Conservation (phyloP, 2,329 filamentous ascomycete genomes). For the Lasiodiplodia sp. region DNA sequence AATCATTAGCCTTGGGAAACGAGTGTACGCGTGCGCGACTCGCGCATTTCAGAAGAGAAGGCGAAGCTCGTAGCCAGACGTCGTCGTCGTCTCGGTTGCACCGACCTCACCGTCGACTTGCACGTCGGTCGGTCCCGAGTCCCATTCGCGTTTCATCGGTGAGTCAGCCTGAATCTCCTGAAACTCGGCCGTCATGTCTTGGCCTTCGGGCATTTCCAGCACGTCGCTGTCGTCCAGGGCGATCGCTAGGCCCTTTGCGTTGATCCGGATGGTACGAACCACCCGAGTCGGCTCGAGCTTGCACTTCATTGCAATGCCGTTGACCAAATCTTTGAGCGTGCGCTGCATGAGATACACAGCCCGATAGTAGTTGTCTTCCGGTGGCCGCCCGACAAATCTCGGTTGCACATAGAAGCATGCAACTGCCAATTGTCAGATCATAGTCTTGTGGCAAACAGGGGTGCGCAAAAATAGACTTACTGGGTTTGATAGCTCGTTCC, state of each 20-base stretch:
- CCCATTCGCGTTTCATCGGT: constrained; percentile 61
- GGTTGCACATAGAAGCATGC: constrained; percentile 87
- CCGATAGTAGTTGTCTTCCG: constrained; percentile 72
- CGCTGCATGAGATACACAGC: constrained; percentile 86
- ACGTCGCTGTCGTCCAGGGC: constrained; percentile 92
- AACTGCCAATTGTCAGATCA: constrained; percentile 60
- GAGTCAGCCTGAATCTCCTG: constrained; percentile 65
- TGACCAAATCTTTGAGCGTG: constrained; percentile 76
- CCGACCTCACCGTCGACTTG: constrained; percentile 58
- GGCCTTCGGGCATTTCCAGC: constrained; percentile 82
- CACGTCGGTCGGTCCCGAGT: constrained; percentile 55
- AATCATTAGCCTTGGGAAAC: constrained; percentile 26
- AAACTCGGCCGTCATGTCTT: constrained; percentile 81
- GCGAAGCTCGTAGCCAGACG: constrained; percentile 57
- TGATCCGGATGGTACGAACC: constrained; percentile 73
- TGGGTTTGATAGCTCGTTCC: constrained; percentile 73
- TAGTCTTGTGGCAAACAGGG: constrained; percentile 29
- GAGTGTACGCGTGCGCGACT: constrained; percentile 12
- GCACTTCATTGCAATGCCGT: constrained; percentile 79
- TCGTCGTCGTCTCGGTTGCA: constrained; percentile 52
- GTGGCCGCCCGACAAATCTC: constrained; percentile 56
- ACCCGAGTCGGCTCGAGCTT: constrained; percentile 77
- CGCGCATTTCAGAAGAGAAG: constrained; percentile 51
- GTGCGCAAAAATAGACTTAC: constrained; percentile 49
- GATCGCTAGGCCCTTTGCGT: constrained; percentile 78